Evolutionary conservation across 805 yeast genomes (phyloP).

Genomic region (Candida pini): DNA sequence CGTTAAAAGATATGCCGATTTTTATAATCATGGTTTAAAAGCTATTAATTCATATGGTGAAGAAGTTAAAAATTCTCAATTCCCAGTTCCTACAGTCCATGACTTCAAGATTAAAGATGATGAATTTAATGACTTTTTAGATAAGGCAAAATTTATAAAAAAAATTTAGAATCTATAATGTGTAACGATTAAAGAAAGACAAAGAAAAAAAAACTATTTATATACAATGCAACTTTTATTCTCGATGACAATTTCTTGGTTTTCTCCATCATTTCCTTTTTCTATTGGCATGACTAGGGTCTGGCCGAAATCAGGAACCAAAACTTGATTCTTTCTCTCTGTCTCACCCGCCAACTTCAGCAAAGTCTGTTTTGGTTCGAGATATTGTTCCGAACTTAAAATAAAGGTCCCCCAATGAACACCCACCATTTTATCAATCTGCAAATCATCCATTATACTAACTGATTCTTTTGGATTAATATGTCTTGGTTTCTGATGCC

Average conservation of each 20-base stretch:
- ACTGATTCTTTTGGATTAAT: conserved; percentile 76
- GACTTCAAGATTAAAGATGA: conserved; percentile 67
- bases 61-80: conserved; percentile 51
- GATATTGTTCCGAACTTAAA: conserved; percentile 77
- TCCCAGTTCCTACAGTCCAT: conserved; percentile 60
- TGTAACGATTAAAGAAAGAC: background rate
- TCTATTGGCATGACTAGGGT: conserved; percentile 50
- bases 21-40: conserved; percentile 40
- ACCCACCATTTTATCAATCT: conserved; percentile 64
- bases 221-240: conserved; percentile 12
- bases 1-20: conserved; percentile 61
- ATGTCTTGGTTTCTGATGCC: conserved; percentile 92
- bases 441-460: conserved; percentile 57
- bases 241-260: too few species aligned
- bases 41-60: conserved; percentile 49
- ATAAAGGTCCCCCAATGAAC: conserved; percentile 97
- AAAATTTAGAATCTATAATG: background rate
- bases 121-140: conserved; percentile 41
- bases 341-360: conserved; percentile 41
- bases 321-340: conserved; percentile 34
- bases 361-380: conserved; percentile 71
- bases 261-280: conserved; percentile 12
- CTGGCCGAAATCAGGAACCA: conserved; percentile 72
- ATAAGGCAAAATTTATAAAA: conserved; percentile 17
- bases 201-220: conserved; percentile 4